Base-by-base conservation (phyloP, 176 grass and related monocot genomes). In the Oryza glaberrima region DNA sequence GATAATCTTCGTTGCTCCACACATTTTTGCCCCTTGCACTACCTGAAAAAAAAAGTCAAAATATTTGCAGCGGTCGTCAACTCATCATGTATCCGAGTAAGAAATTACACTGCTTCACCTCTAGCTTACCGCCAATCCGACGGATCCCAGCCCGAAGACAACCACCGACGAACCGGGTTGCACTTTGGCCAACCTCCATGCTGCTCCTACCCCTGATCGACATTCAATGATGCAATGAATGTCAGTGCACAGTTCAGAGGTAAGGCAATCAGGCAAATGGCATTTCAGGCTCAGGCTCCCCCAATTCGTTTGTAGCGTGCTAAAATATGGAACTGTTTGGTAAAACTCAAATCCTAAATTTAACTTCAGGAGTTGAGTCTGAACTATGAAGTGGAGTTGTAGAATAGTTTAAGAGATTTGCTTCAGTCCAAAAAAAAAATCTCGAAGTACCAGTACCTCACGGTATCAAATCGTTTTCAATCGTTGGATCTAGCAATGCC, bases 171-270 rank as follows among this genome's bases (percentile, higher is more conserved):
- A 91, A 9, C 90, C 86, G 11, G 78, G 14, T 16, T 94, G 76
- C 68, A 97, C 90, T 23, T 72, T 84, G 30, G 90, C 95, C 64
- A 73, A 4, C 79, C 81, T 94, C 95, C 92, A 95, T 20, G 95
- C 90, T 20, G 86, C 95, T 28, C 88, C 95, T 9, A 95, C 72
- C 40, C 92, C 92, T 93, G 84, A n/a, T 8, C 23, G 43, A 26
- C 23, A 67, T 61, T 82, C 17, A 9, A 9, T 61, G 26, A n/a
- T 51, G 45, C 40, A 83, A 73, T 2, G 22, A 67, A 13, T 9
- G 3, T 5, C 4, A 77, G 14, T 44, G 17, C 61, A 43, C 34
- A 22, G 52, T 63, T 11, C 25, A 9, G 32, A 22, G 25, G 19
- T 26, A 1, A 35, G 26, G 41, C 40, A 12, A 20, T 26, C 3